Evolutionary conservation across 257 asterid genomes (phyloP).

Genomic region (Solanum ahanhuiri): DNA sequence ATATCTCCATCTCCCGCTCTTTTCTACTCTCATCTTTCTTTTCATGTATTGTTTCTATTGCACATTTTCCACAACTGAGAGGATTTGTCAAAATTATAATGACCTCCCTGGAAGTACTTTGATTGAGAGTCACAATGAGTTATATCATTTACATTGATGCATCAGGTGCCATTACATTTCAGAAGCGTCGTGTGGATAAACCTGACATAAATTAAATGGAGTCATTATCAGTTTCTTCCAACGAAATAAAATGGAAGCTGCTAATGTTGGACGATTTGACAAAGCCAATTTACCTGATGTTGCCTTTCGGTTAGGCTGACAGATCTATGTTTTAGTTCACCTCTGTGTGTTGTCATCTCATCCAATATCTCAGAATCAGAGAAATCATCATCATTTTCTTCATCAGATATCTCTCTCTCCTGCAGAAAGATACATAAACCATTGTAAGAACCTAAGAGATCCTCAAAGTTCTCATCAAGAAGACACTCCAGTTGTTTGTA

Average conservation of each 20-base stretch:
- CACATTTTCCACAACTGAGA: background rate
- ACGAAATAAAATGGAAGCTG: background rate
- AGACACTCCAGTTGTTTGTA: background rate
- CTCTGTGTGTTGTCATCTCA: slow-evolving; percentile 73
- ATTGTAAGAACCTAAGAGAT: background rate
- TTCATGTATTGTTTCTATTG: background rate
- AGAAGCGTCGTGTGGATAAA: background rate
- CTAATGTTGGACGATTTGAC: background rate
- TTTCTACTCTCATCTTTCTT: background rate
- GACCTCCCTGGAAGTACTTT: background rate
- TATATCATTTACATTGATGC: background rate
- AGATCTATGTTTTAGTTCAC: slow-evolving; percentile 71
- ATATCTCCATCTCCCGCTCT: background rate
- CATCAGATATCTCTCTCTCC: slow-evolving; percentile 18
- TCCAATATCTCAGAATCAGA: slow-evolving; percentile 68
- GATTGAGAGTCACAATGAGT: background rate
- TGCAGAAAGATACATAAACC: slow-evolving; percentile 18
- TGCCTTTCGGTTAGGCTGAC: slow-evolving; percentile 61
- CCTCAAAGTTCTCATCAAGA: background rate
- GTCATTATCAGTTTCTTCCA: background rate
- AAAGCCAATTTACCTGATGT: slow-evolving; percentile 29
- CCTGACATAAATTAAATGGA: background rate
- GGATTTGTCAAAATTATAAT: background rate
- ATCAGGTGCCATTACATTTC: background rate
- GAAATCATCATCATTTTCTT: slow-evolving; percentile 33